These are phyloP conservation scores for Naganishia cerealis DNA, from an alignment of 1,284 basidiomycete genomes.

Conservation along the genomic window DNA sequence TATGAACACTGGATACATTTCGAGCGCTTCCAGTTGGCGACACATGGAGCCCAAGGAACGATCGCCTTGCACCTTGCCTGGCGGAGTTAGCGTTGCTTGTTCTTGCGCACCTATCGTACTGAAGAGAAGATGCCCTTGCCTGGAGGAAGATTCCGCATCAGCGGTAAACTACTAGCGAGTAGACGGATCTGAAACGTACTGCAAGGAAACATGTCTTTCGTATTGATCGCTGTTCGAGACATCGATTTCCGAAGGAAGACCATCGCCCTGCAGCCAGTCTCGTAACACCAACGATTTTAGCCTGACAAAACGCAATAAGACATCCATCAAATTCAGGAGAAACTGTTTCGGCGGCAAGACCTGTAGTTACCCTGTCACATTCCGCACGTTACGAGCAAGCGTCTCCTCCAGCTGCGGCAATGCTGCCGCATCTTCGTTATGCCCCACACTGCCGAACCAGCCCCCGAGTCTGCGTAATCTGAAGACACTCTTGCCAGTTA, in stretches of 20 bases:
- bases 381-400: conserved; percentile 4
- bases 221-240: conserved; percentile 1
- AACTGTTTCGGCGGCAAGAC: not conserved
- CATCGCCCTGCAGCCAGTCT: conserved; percentile 12
- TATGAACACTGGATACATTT: conserved; percentile 18
- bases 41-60: conserved; percentile 2
- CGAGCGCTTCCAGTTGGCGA: not conserved
- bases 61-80: conserved; percentile 9
- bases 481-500: conserved; percentile 24
- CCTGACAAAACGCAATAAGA: not conserved
- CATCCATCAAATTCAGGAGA: not conserved
- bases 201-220: conserved; percentile 5
- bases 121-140: conserved; percentile 13
- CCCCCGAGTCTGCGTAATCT: conserved; percentile 23
- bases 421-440: not conserved
- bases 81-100: not conserved
- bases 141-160: not conserved
- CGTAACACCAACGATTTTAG: conserved; percentile 4
- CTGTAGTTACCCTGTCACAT: not conserved
- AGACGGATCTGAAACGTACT: not conserved
- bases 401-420: not conserved
- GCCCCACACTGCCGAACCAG: conserved; percentile 19
- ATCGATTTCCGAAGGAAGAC: not conserved
- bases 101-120: not conserved
- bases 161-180: not conserved